A percentile compares a stretch with the other conserved stretches of the same genome.
Conservation (phyloP, 2,329 filamentous ascomycete genomes). For the Emydomyces testavorans region DNA sequence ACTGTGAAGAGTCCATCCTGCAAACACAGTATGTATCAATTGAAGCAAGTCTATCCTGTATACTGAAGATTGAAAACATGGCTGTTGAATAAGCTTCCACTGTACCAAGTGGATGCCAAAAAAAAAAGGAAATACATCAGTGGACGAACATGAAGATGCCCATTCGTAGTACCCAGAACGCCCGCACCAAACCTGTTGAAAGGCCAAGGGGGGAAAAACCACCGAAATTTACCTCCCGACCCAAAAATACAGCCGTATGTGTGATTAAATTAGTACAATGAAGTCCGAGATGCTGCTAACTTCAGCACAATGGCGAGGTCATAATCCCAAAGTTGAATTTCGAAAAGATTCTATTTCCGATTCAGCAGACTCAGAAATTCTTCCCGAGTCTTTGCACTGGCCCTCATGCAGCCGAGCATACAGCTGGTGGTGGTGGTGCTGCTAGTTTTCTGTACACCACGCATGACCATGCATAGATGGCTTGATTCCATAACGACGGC, state of each 20-base stretch:
- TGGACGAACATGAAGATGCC: conserved; percentile 2
- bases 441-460: conserved; percentile 86
- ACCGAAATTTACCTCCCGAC: conserved; percentile 1
- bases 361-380: conserved; percentile 83
- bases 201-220: conserved; percentile 9
- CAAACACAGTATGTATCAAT: background rate
- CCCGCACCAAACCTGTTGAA: conserved; percentile 15
- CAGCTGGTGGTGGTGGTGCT: conserved; percentile 89
- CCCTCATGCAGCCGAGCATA: conserved; percentile 91
- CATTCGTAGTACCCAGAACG: conserved; percentile 8
- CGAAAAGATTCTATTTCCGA: conserved; percentile 28
- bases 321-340: background rate
- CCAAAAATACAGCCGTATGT: conserved; percentile 4
- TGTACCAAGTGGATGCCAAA: background rate
- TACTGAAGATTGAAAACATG: background rate
- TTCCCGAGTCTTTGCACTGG: conserved; percentile 83
- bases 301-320: background rate
- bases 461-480: conserved; percentile 98
- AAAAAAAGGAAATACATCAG: background rate
- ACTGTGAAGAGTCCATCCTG: background rate
- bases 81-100: conserved; percentile 1
- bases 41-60: background rate
- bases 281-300: background rate
- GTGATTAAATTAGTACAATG: conserved; percentile 1
- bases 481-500: conserved; percentile 95